phyloP scores from a whole-genome alignment of 805 yeast genomes.

The Zygosaccharomyces kombuchaensis region DNA sequence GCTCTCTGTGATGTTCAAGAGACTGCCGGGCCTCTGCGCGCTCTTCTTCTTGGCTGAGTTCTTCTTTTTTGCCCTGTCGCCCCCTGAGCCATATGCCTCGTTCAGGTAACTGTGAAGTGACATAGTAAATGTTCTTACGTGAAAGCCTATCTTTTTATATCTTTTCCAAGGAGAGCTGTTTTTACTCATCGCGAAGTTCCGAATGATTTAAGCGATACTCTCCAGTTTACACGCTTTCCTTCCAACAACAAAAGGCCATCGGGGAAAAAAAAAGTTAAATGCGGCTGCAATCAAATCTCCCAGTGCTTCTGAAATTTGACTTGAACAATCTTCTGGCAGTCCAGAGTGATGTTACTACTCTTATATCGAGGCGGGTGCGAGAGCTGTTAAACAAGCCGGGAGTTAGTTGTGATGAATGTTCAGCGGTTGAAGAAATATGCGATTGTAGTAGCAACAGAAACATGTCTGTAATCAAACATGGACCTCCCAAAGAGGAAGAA shows the following conservation, averaged over 20 bases:
- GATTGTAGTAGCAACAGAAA: too few relatives aligned
- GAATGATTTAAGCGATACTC: constrained; percentile 1
- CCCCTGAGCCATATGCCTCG: constrained; percentile 38
- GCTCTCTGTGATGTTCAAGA: constrained; percentile 20
- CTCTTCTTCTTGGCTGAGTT: constrained; percentile 29
- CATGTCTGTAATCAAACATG: too few relatives aligned
- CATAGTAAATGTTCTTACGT: constrained; percentile 26
- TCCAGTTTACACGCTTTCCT: neutral
- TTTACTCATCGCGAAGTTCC: neutral
- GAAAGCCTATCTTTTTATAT: neutral
- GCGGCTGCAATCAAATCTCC: constrained; percentile 11
- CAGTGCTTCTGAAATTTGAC: constrained; percentile 14
- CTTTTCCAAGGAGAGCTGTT: too few relatives aligned
- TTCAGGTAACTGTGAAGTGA: constrained; percentile 46
- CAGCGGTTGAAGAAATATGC: neutral
- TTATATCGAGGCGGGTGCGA: constrained; percentile 13
- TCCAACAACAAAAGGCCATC: neutral
- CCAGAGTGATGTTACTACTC: constrained; percentile 21
- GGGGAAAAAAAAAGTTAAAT: neutral
- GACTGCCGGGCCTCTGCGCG: constrained; percentile 9
- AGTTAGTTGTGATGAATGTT: neutral
- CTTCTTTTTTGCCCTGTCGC: constrained; percentile 22
- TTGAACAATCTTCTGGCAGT: constrained; percentile 22
- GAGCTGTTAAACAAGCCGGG: constrained; percentile 2
- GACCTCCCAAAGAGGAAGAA: neutral